Conservation (phyloP, 306 rosid species). For the Prunus salicina region DNA sequence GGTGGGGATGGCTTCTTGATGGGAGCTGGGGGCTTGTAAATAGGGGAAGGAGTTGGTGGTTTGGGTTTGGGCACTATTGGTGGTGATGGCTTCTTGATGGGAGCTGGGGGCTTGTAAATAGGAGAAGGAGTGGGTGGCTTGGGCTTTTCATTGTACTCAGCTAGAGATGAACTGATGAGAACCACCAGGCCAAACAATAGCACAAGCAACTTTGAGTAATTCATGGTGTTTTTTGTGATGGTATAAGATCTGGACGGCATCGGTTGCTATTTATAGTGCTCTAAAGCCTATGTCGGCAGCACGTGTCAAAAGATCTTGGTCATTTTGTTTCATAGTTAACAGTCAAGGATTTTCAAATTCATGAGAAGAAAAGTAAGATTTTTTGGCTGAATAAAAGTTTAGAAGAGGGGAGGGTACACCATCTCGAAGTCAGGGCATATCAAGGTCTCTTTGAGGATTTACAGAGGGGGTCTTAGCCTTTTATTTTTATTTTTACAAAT, state of each 20-base stretch:
- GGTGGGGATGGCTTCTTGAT: background rate
- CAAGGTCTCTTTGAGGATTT: too few species aligned
- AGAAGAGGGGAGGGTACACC: too few species aligned
- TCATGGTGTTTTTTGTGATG: background rate
- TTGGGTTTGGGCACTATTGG: background rate
- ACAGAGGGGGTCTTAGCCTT: accelerated
- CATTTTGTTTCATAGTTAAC: background rate
- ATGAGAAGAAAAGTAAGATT: background rate
- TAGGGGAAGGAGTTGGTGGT: background rate
- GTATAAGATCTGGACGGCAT: background rate
- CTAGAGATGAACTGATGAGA: slow-evolving; percentile 12
- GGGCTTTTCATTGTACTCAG: background rate
- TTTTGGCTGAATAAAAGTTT: too few species aligned
- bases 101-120: background rate
- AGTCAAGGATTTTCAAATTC: too few species aligned
- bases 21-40: background rate
- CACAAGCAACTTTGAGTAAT: slow-evolving; percentile 4
- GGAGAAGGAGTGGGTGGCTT: slow-evolving; percentile 5
- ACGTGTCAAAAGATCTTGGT: background rate
- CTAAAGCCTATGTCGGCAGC: background rate
- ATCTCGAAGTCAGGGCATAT: too few species aligned
- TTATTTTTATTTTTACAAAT: too few species aligned
- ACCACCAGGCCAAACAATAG: slow-evolving; percentile 6
- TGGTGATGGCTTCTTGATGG: background rate
- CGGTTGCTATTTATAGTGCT: background rate